Evolutionary conservation across 495 filamentous ascomycete species (phyloP).

Genomic region (Schizothecium vesticola): DNA sequence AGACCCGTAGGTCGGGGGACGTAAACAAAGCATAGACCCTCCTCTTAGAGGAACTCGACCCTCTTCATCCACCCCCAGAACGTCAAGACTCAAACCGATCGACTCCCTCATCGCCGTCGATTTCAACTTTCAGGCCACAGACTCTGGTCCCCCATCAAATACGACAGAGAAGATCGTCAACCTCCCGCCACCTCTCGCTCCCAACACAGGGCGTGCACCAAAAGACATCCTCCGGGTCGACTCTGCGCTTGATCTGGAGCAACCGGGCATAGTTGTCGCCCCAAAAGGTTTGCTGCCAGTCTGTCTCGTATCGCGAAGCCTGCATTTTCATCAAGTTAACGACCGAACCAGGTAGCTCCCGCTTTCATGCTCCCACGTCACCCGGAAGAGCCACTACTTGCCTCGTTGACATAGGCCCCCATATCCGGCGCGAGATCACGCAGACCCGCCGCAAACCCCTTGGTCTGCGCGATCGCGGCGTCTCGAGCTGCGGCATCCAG

Average conservation of each 20-base stretch:
- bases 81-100: neutral
- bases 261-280: conserved; percentile 38
- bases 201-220: conserved; percentile 53
- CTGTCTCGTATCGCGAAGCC: conserved; percentile 30
- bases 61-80: neutral
- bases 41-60: no score
- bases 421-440: conserved; percentile 27
- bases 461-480: conserved; percentile 37
- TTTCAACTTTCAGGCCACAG: no score
- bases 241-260: conserved; percentile 37
- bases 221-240: conserved; percentile 51
- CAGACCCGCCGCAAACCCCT: conserved; percentile 38
- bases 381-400: conserved; percentile 15
- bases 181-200: conserved; percentile 46
- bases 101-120: no score
- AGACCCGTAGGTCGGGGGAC: no score
- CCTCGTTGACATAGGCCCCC: conserved; percentile 38
- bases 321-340: neutral
- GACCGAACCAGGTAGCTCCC: neutral
- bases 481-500: conserved; percentile 32
- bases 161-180: conserved; percentile 26
- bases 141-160: neutral
- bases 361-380: no score
- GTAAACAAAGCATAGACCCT: neutral
- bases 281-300: conserved; percentile 42